Base-by-base conservation (phyloP, 495 filamentous ascomycete genomes). In the Penicillium paradoxum region DNA sequence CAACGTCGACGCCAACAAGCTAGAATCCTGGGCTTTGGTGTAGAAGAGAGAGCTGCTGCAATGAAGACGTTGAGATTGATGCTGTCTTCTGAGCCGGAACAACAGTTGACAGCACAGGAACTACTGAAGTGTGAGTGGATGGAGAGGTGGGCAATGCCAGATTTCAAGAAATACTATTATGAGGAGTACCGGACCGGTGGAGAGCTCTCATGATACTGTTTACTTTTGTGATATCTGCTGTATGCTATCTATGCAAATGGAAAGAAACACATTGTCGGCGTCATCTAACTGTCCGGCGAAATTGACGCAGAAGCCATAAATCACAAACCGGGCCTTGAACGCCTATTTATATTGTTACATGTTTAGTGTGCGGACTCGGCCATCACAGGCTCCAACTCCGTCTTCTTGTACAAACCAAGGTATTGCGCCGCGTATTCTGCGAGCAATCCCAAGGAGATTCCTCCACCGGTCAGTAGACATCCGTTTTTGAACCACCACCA, bases 401-500 rank as follows among this genome's bases (percentile, higher is more conserved):
- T 33, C 11, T 29, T 59, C 54, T 63, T 56, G 56, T 71, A 73
- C 53, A 66, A 53, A 15, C 62, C 68, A 38, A 58, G 56, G 36
- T 55, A 59, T 46, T 69, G 67, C 2, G 70, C 68, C 37, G 76
- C 25, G 69, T 89, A 90, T 52, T 90, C 86, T 2, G 72, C 76
- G n/a, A 80, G 47, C 53, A 89, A 60, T 6, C 86, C 86, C 44
- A 79, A 47, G 6, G 81, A 71, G 54, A 90, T 83, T 1, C 76
- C 83, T 27, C 86, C 86, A 14, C 87, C 86, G 19, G 83, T 86
- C 44, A 86, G 68, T 68, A 82, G 79, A 47, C 80, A 84, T 19
- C 86, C 87, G 58, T 86, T 83, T 58, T 77, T 83, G 60, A 98
- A 98, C 95, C 95, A 98, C 86, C 89, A 91, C 91, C 91, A 97